Evolutionary conservation across 495 filamentous ascomycete genomes (phyloP), one percentile per base, ranked within the genome.

Genomic region (Daldinia grandis): DNA sequence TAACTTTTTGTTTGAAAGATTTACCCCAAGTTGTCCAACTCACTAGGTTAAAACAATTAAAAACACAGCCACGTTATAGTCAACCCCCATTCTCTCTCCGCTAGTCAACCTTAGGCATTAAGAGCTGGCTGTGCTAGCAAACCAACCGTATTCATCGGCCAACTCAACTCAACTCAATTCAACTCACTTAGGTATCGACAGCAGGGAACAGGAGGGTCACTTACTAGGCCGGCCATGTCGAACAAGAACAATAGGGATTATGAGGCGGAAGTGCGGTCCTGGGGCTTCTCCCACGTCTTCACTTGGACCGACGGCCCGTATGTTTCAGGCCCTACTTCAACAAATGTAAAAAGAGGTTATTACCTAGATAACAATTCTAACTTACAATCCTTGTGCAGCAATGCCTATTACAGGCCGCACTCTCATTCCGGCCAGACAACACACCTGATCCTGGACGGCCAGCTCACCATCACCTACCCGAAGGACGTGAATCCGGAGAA

Each of bases 241-340:
- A 64, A 56, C 37, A 71, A 67, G 59, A 55, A 49, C 19, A 70
- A 38, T 40, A 53, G 31, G 24, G 70, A 77, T 44, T 68, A 60
- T 17, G 92, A 94, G 77, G 78, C 79, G 35, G 80, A 91, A 42
- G 92, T 95, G 33, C 81, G 83, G 27, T 86, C 88, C 24, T 95
- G 92, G 92, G 93, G 92, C 1, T 95, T 94, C 77, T 69, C 72
- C 1, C 83, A 89, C 74, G 90, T 94, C 64, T 95, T 93, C 63
- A 93, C 91, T 24, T 95, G 93, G 92, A 87, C 85, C 6, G 93
- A 97, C 81, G 82, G 87, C 27, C 88, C 89, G 88, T 92, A 88
- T 58, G 85, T 83, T 15, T 54, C 55, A 57, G 37, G 28, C 49
- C 31, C 33, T 49, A 35, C 38, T 6, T 24, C 27, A 33, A n/a